These are phyloP conservation scores for Pleomassaria siparia DNA, from an alignment of 2,329 filamentous ascomycete species.

Conservation along the genomic window DNA sequence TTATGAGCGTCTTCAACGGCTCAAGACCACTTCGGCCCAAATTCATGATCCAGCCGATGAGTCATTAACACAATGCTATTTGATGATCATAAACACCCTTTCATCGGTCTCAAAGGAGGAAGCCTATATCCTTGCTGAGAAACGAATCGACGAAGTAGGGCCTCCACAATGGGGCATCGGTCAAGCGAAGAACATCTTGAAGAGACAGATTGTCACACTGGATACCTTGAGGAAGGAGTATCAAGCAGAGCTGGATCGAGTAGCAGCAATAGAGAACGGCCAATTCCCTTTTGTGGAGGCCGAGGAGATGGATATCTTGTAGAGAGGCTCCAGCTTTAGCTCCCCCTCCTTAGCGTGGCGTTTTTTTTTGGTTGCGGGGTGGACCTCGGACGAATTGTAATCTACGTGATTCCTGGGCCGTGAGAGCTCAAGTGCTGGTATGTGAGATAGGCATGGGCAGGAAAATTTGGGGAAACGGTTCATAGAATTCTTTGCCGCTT, in stretches of 20 bases:
- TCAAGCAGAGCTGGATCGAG: conserved; percentile 83
- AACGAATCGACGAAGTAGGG: conserved; percentile 45
- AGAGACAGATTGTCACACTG: conserved; percentile 79
- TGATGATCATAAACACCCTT: conserved; percentile 91
- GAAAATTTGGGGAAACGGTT: background rate
- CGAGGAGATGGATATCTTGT: conserved; percentile 43
- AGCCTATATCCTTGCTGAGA: conserved; percentile 71
- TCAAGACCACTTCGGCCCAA: conserved; percentile 46
- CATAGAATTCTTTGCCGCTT: background rate
- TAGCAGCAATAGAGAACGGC: conserved; percentile 84
- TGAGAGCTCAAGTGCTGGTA: too few species aligned
- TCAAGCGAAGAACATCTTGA: conserved; percentile 46
- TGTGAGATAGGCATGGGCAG: background rate
- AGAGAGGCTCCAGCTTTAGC: conserved; percentile 13
- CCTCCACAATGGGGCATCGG: conserved; percentile 32
- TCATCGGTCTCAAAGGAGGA: conserved; percentile 81
- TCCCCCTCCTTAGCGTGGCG: conserved; percentile 28
- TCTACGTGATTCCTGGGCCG: too few species aligned
- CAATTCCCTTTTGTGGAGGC: conserved; percentile 72
- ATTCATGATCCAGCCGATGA: conserved; percentile 53
- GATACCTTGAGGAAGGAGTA: conserved; percentile 87
- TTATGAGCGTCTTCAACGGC: conserved; percentile 57
- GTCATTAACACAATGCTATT: conserved; percentile 69
- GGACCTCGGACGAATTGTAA: too few species aligned
- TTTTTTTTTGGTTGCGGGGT: conserved; percentile 9